Conservation (phyloP, 73 alveolate species). For the Durusdinium trenchii region DNA sequence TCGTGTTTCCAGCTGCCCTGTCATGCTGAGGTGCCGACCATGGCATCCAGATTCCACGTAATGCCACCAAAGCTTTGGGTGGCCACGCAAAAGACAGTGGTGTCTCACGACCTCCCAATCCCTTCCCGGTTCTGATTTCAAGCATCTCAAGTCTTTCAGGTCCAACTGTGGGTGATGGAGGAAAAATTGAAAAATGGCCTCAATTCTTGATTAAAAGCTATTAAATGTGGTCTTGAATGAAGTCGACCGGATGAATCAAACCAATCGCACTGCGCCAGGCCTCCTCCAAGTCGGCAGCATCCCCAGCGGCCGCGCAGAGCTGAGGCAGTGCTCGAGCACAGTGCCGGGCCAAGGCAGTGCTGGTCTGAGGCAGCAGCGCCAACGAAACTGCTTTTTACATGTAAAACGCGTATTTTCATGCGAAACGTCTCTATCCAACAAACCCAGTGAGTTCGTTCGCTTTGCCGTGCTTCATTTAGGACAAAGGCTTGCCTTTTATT, state of each 20-base stretch:
- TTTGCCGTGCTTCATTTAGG: background rate
- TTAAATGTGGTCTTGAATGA: too few species aligned
- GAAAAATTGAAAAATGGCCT: too few species aligned
- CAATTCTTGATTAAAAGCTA: too few species aligned
- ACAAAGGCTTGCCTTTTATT: too few species aligned
- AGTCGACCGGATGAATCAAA: too few species aligned
- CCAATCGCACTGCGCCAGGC: too few species aligned
- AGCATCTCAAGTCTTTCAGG: too few species aligned
- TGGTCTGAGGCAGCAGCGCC: background rate
- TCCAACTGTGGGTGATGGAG: too few species aligned
- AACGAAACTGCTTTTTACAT: background rate
- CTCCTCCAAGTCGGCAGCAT: slow-evolving; percentile 27
- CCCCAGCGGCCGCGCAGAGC: slow-evolving; percentile 33
- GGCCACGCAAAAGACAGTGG: slow-evolving; percentile 22
- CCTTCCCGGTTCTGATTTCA: too few species aligned
- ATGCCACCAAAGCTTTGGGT: slow-evolving; percentile 60
- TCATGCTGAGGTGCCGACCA: slow-evolving; percentile 5
- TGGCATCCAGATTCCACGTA: slow-evolving; percentile 13
- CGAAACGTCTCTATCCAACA: too few species aligned
- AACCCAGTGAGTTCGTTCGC: background rate
- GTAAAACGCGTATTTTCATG: too few species aligned
- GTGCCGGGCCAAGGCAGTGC: slow-evolving; percentile 60
- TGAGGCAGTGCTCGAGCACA: slow-evolving; percentile 50
- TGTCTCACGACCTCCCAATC: slow-evolving; percentile 23
- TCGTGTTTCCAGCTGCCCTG: too few species aligned